phyloP scores from a whole-genome alignment of 176 grass and related monocot species.

The Elymus sibiricus region DNA sequence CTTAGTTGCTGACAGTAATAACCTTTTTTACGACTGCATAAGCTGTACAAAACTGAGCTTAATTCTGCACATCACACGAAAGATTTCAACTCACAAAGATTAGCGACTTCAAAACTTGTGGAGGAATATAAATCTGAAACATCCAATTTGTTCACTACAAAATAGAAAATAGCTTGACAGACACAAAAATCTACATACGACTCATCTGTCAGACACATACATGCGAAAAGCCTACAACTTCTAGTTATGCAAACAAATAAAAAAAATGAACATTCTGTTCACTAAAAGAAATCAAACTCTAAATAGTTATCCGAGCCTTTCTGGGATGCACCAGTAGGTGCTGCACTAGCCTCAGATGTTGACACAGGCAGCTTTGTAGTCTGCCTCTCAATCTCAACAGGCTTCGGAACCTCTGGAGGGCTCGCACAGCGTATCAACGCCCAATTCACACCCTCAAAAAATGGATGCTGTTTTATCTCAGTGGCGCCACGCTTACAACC shows the following conservation, averaged over 20 bases:
- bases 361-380: slow-evolving; percentile 24
- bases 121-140: slow-evolving; percentile 33
- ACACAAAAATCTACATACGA: slow-evolving; percentile 27
- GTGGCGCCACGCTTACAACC: slow-evolving; percentile 82
- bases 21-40: not conserved
- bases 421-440: slow-evolving; percentile 84
- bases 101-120: slow-evolving; percentile 21
- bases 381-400: slow-evolving; percentile 47
- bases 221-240: slow-evolving; percentile 5
- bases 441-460: slow-evolving; percentile 93
- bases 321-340: slow-evolving; percentile 21
- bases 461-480: slow-evolving; percentile 86
- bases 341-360: slow-evolving; percentile 4
- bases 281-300: slow-evolving; percentile 90
- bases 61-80: not conserved
- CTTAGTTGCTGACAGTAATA: not conserved
- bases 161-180: slow-evolving; percentile 24
- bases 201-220: slow-evolving; percentile 16
- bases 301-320: slow-evolving; percentile 76
- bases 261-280: slow-evolving; percentile 12
- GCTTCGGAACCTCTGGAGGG: slow-evolving; percentile 77
- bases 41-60: not conserved
- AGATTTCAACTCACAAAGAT: not conserved
- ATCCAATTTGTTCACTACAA: not conserved
- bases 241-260: slow-evolving; percentile 1